Conservation (phyloP, 768 basidiomycete genomes). For the Suillus ampliporus region DNA sequence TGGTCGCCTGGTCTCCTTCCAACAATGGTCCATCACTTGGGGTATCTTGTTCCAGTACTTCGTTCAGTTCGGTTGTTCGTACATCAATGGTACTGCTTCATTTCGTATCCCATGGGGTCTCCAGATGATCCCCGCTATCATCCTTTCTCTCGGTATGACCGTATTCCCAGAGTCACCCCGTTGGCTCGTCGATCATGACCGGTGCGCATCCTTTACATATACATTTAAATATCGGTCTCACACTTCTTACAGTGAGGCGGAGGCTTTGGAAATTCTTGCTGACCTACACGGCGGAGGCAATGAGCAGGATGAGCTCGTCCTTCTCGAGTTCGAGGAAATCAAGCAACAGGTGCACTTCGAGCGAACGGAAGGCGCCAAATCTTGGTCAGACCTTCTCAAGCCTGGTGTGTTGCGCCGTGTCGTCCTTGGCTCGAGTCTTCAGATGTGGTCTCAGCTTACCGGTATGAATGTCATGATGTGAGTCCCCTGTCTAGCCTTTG, state of each 20-base stretch:
- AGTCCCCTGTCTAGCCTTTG: conserved; percentile 14
- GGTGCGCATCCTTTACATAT: conserved; percentile 36
- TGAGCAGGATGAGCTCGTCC: conserved; percentile 61
- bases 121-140: conserved; percentile 78
- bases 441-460: conserved; percentile 81
- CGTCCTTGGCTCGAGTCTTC: conserved; percentile 68
- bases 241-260: conserved; percentile 39
- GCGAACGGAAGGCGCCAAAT: conserved; percentile 72
- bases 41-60: conserved; percentile 80
- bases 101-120: conserved; percentile 85
- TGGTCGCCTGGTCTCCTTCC: conserved; percentile 75
- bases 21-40: conserved; percentile 85
- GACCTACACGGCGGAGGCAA: conserved; percentile 74
- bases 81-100: conserved; percentile 67
- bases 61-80: conserved; percentile 74
- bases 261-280: conserved; percentile 74
- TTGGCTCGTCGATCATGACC: conserved; percentile 68
- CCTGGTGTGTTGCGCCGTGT: conserved; percentile 74
- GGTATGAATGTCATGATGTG: conserved; percentile 88
- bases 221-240: conserved; percentile 4
- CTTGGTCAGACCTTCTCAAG: conserved; percentile 68
- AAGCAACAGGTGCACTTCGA: conserved; percentile 60
- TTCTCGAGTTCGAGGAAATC: conserved; percentile 75
- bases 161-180: conserved; percentile 75
- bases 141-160: conserved; percentile 71